Base-by-base conservation (phyloP, 2,329 filamentous ascomycete species). In the Pseudogymnoascus sp. region DNA sequence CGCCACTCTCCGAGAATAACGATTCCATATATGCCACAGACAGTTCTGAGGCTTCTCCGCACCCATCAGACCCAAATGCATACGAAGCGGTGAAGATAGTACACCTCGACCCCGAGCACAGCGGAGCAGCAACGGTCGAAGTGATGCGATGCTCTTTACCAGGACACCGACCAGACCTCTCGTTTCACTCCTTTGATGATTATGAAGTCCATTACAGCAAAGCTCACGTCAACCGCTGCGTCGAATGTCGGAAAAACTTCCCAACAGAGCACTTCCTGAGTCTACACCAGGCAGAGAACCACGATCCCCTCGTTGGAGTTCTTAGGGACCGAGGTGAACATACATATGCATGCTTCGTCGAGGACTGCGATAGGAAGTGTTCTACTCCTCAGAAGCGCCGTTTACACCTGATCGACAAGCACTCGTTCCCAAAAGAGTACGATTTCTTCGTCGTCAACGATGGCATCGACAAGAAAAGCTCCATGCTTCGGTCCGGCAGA, bases 391-490 rank as follows among this genome's bases (percentile, higher is more conserved):
- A 90, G 69, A 97, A 96, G 74, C 84, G 94, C 47, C 82, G 90
- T 35, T 84, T 90, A 72, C 93, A 99, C 77, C 80, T 96, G 66
- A 90, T 96, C 66, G 92, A 96, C 77, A 97, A 96, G 76, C 94
- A 99, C 74, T 82, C 87, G 75, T 99, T 94, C 71, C 93, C 92
- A 9, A 85, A 84, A 71, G 89, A 90, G 68, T 96, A 91, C 75
- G 93, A 95, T 74, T 96, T 95, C 69, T 84, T 85, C 58, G 83
- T 97, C 59, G 88, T 95, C 2, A 90, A 91, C 66, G 85, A 90
- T 64, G 94, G 94, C n/a, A 89, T 97, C 63, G 93, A 97, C 69
- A 87, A 87, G 57, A 84, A 90, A 59, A 85, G 80, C 43, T 96
- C 91, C 15, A 84, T 99, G 75, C 78, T 97, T 11, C 78, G 84